Evolutionary conservation across 257 asterid species (phyloP), one percentile per base, ranked within the genome.

Genomic region (Solanum dulcamara): DNA sequence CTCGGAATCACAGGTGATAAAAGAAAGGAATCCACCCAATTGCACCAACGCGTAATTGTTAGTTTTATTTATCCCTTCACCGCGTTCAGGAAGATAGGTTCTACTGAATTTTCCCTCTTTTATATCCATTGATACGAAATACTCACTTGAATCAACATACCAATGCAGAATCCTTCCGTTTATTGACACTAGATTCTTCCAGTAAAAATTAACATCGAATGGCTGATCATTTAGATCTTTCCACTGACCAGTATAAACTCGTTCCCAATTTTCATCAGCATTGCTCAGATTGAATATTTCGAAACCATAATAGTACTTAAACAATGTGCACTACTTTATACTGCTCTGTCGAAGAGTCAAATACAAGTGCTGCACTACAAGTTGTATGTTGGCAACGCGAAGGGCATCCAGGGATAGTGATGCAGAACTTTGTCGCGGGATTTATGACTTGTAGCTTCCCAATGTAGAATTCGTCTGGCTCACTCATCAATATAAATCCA

Each of bases 261-360:
- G 17, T 80, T 62, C 74, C 87, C 87, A 87, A 15, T 18, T 2
- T 2, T 71, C 14, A 13, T 7, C 26, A 1, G 2, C 48, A 20
- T 26, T 37, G 26, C 85, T 26, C 15, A 79, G 33, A 64, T 55
- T 77, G 14, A 79, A 37, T 5, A 87, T 80, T 40, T 87, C 87
- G 53, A 87, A 83, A 35, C 89, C 87, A 67, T 17, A 84, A 50
- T 7, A 57, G 55, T 83, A 55, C 15, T 7, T 32, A 30, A 46
- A 74, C n/a, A 26, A 86, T 30, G 48, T 83, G 89, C 35, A 77
- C 89, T 46, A 86, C 82, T 35, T 86, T 86, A 44, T 83, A 86
- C 75, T 80, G 48, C 8, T 64, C 48, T 2, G 74, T 82, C 6
- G 12, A 32, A 50, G 86, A 80, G n/a, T 86, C 88, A 66, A 42